Evolutionary conservation across 2,329 filamentous ascomycete species (phyloP).

Genomic region (Alternaria arborescens): DNA sequence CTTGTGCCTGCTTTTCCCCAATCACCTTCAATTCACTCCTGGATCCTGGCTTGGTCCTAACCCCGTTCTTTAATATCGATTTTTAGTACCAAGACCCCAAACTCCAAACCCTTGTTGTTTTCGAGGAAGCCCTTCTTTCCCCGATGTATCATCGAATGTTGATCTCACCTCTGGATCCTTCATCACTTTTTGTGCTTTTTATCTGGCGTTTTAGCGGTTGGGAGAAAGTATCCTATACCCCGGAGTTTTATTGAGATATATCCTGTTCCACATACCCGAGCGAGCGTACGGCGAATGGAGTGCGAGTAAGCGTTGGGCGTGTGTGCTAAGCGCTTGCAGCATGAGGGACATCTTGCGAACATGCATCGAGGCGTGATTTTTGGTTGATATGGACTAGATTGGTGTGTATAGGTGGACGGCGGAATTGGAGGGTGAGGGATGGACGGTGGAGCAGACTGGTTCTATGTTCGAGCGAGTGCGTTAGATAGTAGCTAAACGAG

Average conservation of each 20-base stretch:
- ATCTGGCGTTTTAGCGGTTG: slow-evolving; percentile 26
- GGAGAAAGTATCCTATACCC: slow-evolving; percentile 42
- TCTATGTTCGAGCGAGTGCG: slow-evolving; percentile 2
- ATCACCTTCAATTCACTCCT: slow-evolving; percentile 19
- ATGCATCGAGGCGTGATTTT: neutral
- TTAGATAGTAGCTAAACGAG: slow-evolving; percentile 2
- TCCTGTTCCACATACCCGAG: neutral
- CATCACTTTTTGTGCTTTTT: slow-evolving; percentile 13
- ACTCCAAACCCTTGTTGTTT: neutral
- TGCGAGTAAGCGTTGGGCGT: neutral
- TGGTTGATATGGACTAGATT: slow-evolving; percentile 1
- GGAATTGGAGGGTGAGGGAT: neutral
- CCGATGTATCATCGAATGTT: slow-evolving; percentile 12
- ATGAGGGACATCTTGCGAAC: neutral
- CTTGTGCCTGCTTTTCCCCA: neutral
- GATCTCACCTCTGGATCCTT: slow-evolving; percentile 18
- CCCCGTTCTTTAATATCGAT: slow-evolving; percentile 19
- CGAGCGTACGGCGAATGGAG: slow-evolving; percentile 2
- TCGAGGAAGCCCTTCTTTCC: neutral
- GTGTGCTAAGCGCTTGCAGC: neutral
- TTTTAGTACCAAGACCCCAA: slow-evolving; percentile 16
- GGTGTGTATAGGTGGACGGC: neutral
- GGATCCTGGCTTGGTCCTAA: slow-evolving; percentile 29
- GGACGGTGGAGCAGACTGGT: neutral
- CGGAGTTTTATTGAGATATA: slow-evolving; percentile 13